Evolutionary conservation across 768 basidiomycete genomes (phyloP), one percentile per base, ranked within the genome.

Genomic region (Sporobolomyces roseus): DNA sequence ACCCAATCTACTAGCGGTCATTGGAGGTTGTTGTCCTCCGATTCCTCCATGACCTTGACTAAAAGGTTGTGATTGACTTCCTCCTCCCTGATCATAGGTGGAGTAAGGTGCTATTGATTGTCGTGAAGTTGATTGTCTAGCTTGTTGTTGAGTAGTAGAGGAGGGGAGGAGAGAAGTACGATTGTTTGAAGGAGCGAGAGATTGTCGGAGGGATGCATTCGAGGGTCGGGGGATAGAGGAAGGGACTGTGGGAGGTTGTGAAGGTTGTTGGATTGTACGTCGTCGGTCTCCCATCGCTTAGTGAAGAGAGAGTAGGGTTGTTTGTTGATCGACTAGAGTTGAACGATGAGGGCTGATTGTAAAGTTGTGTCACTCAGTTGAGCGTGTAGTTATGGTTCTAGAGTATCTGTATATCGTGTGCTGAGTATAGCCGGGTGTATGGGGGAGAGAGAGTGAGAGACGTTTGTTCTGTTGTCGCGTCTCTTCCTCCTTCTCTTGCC

Each of bases 31-130:
- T 4, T 16, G 17, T 16, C 23, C n/a, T 27, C 48, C 48, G 50
- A 51, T 32, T 3, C 70, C 70, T 6, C 70, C 70, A 33, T 72
- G 70, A 0, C 66, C 70, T 35, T 72, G 70, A 12, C 62, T 64
- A 53, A 72, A 72, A 21, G 35, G 52, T 35, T 53, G 52, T 16
- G 49, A 43, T n/a, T n/a, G n/a, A n/a, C n/a, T 17, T 41, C 38
- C 38, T 41, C 38, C 38, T 6, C 66, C 56, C 43, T 69, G 68
- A 55, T n/a, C 25, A 21, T 35, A 25, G 4, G 25, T 30, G 19
- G 46, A n/a, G 23, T 49, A 48, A 13, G 61, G 61, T 10, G 66
- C 66, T 30, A 63, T 63, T 9, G 65, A 49, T 45, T 46, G 54
- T 16, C 53, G 27, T 25, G 21, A 13, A 35, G 38, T 30, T 6